phyloP scores from a whole-genome alignment of 1,284 basidiomycete genomes.

The Ustilago shanxiensis region DNA sequence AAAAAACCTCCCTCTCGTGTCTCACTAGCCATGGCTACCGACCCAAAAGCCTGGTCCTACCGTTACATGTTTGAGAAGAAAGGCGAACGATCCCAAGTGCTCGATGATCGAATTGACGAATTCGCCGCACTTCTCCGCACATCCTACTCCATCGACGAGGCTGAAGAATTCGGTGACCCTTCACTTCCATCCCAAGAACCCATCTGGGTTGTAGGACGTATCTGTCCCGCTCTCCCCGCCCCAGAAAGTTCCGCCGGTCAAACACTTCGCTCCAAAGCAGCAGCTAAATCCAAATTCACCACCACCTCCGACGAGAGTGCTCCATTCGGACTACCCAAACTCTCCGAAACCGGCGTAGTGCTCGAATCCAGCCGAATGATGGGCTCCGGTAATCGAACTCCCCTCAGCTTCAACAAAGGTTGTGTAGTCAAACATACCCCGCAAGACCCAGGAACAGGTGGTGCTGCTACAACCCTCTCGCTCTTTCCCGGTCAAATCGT shows the following conservation, averaged over 20 bases:
- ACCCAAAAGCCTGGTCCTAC: slow-evolving; percentile 65
- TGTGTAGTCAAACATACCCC: slow-evolving; percentile 56
- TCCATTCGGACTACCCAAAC: slow-evolving; percentile 32
- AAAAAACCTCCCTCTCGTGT: slow-evolving; percentile 49
- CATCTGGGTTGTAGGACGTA: slow-evolving; percentile 64
- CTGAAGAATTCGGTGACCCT: slow-evolving; percentile 61
- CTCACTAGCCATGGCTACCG: slow-evolving; percentile 62
- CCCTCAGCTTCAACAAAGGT: slow-evolving; percentile 45
- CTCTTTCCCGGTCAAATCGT: slow-evolving; percentile 91
- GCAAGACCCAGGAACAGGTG: slow-evolving; percentile 34
- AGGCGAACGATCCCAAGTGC: slow-evolving; percentile 57
- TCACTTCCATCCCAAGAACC: slow-evolving; percentile 57
- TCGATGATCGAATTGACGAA: slow-evolving; percentile 63
- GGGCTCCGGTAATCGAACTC: slow-evolving; percentile 60
- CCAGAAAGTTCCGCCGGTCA: slow-evolving; percentile 23
- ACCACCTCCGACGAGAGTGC: not conserved
- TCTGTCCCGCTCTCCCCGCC: slow-evolving; percentile 45
- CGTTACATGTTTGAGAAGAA: slow-evolving; percentile 69
- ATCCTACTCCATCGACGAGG: slow-evolving; percentile 48
- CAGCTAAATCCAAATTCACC: not conserved
- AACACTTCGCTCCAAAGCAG: slow-evolving; percentile 12
- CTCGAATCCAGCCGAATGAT: slow-evolving; percentile 61
- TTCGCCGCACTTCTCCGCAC: slow-evolving; percentile 52
- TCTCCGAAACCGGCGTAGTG: slow-evolving; percentile 48
- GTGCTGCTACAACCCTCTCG: slow-evolving; percentile 70